phyloP scores from a whole-genome alignment of 2,329 filamentous ascomycete genomes.

The Plenodomus tracheiphilus region DNA sequence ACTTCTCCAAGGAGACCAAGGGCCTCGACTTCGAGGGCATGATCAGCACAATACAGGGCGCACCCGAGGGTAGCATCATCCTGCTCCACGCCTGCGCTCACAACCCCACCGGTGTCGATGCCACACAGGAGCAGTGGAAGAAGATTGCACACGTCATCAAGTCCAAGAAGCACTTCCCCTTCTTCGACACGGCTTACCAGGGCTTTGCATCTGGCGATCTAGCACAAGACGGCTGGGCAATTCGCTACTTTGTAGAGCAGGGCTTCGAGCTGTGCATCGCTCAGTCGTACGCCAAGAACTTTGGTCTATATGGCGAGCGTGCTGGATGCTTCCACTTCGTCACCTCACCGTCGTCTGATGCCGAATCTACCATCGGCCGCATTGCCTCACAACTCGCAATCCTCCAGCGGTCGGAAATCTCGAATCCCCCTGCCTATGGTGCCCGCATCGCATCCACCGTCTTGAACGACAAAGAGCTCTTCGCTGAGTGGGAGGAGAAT shows the following conservation, averaged over 20 bases:
- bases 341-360: conserved; percentile 70
- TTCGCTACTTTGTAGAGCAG: conserved; percentile 90
- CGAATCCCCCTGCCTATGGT: conserved; percentile 92
- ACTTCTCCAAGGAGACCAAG: conserved; percentile 87
- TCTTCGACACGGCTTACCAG: conserved; percentile 98
- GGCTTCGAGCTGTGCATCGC: conserved; percentile 70
- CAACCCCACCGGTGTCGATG: conserved; percentile 97
- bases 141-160: conserved; percentile 79
- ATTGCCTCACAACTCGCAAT: conserved; percentile 89
- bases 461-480: conserved; percentile 80
- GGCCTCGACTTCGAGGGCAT: conserved; percentile 92
- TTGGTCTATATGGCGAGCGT: conserved; percentile 91
- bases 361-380: conserved; percentile 61
- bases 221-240: conserved; percentile 81
- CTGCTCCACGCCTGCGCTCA: conserved; percentile 94
- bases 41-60: conserved; percentile 68
- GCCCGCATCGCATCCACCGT: conserved; percentile 84
- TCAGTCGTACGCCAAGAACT: conserved; percentile 60
- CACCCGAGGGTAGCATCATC: conserved; percentile 80
- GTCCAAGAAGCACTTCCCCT: conserved; percentile 85
- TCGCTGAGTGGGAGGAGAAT: conserved; percentile 90
- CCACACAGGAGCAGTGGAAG: conserved; percentile 91
- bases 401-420: conserved; percentile 95
- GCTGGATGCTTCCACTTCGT: conserved; percentile 96
- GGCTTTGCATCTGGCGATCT: conserved; percentile 94